Evolutionary conservation across 306 rosid species (phyloP), one percentile per base, ranked within the genome.

Genomic region (Abrus precatorius): DNA sequence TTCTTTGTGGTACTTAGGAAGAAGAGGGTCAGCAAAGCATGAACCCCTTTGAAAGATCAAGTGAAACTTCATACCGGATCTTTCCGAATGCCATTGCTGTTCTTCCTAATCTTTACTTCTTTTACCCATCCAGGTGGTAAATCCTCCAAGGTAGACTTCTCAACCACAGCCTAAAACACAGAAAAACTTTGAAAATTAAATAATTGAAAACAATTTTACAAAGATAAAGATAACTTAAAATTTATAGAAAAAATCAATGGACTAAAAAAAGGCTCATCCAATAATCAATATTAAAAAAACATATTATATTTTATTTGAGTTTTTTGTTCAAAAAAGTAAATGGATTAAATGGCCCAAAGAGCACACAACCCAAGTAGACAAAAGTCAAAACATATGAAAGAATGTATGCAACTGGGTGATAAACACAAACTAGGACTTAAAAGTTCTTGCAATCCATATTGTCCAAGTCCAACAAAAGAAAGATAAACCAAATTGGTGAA

Each of bases 91-190:
- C 86, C 90, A 40, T 75, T 77, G 54, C 74, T 27, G 29, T 41
- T 83, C 87, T 74, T 83, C 83, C 66, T 82, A 74, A 84, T 86
- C 86, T 83, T 94, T 80, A 86, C 82, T 85, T 89, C 92, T 82
- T 85, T 84, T 68, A 75, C 86, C 97, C 97, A 92, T 62, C 97
- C 97, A 49, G 91, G 86, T 13, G 98, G 97, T 80, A 94, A 83
- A 87, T 90, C 97, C 73, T 91, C 92, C 69, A 30, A 89, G 49
- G 69, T 43, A 34, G 83, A 71, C 78, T 84, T 92, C 87, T 88
- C 90, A 50, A 82, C 84, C 45, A 72, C 83, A 91, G 74, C 93
- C 97, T 92, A 85, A 14, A 88, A 75, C 80, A 73, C 45, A 76
- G 65, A 49, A 74, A 50, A 65, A 79, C 13, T 12, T 72, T 54